Evolutionary conservation across 2,329 filamentous ascomycete genomes (phyloP).

Genomic region (Sporothrix curviconia): DNA sequence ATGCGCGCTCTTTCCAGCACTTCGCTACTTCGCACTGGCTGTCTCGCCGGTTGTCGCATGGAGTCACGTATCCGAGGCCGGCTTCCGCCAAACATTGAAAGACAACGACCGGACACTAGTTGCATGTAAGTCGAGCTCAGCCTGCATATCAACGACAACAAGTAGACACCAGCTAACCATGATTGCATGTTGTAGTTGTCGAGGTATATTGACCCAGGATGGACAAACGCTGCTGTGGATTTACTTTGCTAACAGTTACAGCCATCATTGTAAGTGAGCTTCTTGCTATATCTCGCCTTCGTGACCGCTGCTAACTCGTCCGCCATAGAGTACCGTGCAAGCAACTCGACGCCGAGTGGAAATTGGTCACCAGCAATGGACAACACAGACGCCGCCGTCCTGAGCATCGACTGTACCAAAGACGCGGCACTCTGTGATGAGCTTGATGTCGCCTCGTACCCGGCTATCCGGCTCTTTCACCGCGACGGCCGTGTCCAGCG

Average conservation of each 20-base stretch:
- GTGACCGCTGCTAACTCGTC: background rate
- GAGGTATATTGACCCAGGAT: constrained; percentile 4
- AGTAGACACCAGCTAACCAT: no score
- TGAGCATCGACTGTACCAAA: constrained; percentile 37
- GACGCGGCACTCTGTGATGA: constrained; percentile 34
- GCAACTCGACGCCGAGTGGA: constrained; percentile 33
- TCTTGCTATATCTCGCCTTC: background rate
- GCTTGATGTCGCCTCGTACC: constrained; percentile 38
- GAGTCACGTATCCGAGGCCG: constrained; percentile 19
- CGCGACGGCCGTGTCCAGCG: constrained; percentile 27
- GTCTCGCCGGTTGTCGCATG: constrained; percentile 16
- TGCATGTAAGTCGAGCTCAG: constrained; percentile 30
- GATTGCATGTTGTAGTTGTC: constrained; percentile 17
- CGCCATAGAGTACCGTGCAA: constrained; percentile 28
- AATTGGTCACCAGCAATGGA: constrained; percentile 20
- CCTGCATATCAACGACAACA: no score
- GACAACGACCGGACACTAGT: constrained; percentile 23
- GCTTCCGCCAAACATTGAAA: constrained; percentile 10
- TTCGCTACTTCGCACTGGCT: background rate
- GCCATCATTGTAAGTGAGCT: constrained; percentile 16
- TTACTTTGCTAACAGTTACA: constrained; percentile 3
- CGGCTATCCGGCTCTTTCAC: constrained; percentile 39
- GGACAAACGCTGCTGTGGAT: no score
- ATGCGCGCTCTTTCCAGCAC: background rate
- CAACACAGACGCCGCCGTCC: constrained; percentile 15